Evolutionary conservation across 306 rosid genomes (phyloP), one percentile per base, ranked within the genome.

Genomic region (Vigna hirtella): DNA sequence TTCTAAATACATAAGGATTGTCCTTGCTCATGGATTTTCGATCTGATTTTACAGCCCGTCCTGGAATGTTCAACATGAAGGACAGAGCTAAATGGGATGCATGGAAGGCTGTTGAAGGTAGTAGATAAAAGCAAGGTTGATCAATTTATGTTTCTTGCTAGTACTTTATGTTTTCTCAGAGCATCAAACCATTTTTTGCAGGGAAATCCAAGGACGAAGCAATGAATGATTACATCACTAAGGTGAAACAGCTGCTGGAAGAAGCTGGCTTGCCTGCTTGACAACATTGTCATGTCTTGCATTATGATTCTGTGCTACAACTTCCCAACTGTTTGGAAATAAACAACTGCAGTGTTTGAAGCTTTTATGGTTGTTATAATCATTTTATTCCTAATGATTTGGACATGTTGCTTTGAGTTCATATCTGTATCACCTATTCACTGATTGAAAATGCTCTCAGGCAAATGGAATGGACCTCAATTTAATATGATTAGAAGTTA

Each of bases 81-180:
- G 99, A 95, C 75, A 87, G 93, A 80, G 97, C 94, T 42, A 93
- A 93, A 79, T 95, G 99, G 99, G 99, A 95, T 91, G 99, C 99
- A 72, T 95, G 99, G 98, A 93, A 95, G 87, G 89, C 90, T 56
- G 93, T 86, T 87, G 97, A 95, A 87, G 98, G 98, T 95, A 77
- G 98, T 95, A 79, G 68, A 52, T n/a, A 63, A 55, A 32, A 72
- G 22, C 66, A 20, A 52, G 49, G 22, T 58, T 13, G 63, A 66
- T 49, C 61, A n/a, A 55, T 67, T 34, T 59, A 32, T 63, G 28
- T n/a, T 14, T 66, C n/a, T 28, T 24, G 22, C 56, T 28, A 14
- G 28, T 72, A 28, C 15, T 62, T 64, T 52, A 16, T 61, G 18
- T 76, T 32, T 45, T 77, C 13, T 55, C 6, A 20, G 12, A 45